Base-by-base conservation (phyloP, 192 early-diverging fungal genomes). In the Mortierella alpina region DNA sequence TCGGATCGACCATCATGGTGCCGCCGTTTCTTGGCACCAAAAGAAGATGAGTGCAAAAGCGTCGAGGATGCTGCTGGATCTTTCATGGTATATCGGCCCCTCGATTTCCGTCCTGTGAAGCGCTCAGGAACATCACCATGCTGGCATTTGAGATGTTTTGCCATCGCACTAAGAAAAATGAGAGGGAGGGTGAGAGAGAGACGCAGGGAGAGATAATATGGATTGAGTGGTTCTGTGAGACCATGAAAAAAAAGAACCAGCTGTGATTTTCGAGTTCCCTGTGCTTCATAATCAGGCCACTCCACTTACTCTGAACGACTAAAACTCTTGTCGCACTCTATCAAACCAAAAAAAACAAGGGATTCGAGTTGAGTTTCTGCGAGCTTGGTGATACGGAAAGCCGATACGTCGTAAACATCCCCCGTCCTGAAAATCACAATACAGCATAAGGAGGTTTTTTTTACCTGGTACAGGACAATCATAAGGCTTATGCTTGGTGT, bases 401-500 rank as follows among this genome's bases (percentile, higher is more conserved):
- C 31, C 31, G 31, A 31, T 31, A 3, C 1, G 31, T 12, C 13
- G 1, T 15, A 12, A n/a, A n/a, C 50, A 1, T 1, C 4, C 11
- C 13, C 50, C 55, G 22, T 22, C 1, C 17, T 57, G 20, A 57
- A 18, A 6, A 57, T 57, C 17, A 10, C 41, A n/a, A 63, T 22
- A 10, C 15, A 45, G 44, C 12, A 18, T 6, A 1, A 45, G 10
- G 45, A n/a, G 18, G 5, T n/a, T 13, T 7, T 22, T 5, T 23
- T 47, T 76, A 76, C 82, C 82, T 66, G 72, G 73, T 14, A 75
- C 73, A 51, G 78, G 74, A 45, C 89, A 90, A 54, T 86, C 86
- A 66, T 85, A 90, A 1, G 89, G 89, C 47, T 90, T 90, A 60
- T 90, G 87, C 7, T 86, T 86, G 4, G 89, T 90, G 61, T 90